phyloP scores from a whole-genome alignment of 441 rosid species.

The Lepidium campestre region DNA sequence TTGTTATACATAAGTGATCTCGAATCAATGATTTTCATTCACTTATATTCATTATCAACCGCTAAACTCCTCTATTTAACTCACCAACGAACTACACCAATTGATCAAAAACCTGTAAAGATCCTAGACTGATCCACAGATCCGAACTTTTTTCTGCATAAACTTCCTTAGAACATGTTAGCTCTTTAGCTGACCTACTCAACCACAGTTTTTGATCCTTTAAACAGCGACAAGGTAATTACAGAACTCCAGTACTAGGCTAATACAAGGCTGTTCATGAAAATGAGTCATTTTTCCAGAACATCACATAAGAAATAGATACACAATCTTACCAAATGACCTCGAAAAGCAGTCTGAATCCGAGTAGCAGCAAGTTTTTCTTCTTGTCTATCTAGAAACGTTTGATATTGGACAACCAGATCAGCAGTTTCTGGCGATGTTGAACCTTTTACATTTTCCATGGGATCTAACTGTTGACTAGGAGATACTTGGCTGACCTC shows the following conservation, averaged over 20 bases:
- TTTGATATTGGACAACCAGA: conserved; percentile 19
- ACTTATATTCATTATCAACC: no score
- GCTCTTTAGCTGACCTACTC: background rate
- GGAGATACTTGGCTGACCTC: conserved; percentile 44
- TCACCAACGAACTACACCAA: background rate
- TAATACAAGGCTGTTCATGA: background rate
- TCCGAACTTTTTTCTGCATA: background rate
- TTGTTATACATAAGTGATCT: no score
- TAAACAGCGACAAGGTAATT: background rate
- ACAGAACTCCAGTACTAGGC: background rate
- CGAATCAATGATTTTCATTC: no score
- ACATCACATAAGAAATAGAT: background rate
- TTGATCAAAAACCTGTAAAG: background rate
- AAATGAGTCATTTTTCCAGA: background rate
- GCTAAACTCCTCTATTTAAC: background rate
- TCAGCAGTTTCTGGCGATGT: conserved; percentile 20
- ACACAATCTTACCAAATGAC: conserved; percentile 61
- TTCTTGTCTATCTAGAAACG: conserved; percentile 15
- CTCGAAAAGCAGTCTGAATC: conserved; percentile 71
- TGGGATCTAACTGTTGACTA: conserved; percentile 28
- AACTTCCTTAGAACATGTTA: background rate
- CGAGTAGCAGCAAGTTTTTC: conserved; percentile 42
- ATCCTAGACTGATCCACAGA: background rate
- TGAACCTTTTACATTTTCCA: conserved; percentile 22
- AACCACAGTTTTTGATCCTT: background rate